Conservation (phyloP, 768 basidiomycete species). For the Boletus subcaerulescens region DNA sequence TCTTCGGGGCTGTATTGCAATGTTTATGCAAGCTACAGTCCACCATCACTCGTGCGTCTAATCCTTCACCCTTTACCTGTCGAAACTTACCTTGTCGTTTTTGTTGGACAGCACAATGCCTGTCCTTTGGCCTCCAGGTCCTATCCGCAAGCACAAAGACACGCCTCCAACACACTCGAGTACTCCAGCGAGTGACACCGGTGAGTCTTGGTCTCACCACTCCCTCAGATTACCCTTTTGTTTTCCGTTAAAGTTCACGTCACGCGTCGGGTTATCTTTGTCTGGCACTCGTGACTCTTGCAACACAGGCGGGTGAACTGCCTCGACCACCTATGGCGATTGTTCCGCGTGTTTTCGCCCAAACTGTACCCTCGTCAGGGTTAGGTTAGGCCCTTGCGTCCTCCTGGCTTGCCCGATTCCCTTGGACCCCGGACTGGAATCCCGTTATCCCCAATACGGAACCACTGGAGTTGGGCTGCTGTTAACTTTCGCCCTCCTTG, state of each 20-base stretch:
- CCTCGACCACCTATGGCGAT: not conserved
- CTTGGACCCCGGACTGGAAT: constrained; percentile 1
- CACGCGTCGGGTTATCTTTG: not conserved
- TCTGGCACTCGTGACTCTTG: not conserved
- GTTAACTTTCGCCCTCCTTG: constrained; percentile 1
- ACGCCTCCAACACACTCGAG: constrained; percentile 22
- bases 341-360: not conserved
- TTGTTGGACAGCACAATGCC: constrained; percentile 16
- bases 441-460: constrained; percentile 11
- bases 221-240: not conserved
- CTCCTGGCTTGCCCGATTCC: constrained; percentile 1
- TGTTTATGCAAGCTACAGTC: constrained; percentile 11
- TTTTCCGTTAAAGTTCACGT: not conserved
- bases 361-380: not conserved
- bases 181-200: constrained; percentile 26
- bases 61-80: not conserved
- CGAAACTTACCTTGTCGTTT: not conserved
- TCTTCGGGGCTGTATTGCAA: constrained; percentile 10
- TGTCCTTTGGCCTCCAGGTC: not conserved
- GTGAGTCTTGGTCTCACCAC: constrained; percentile 18
- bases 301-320: not conserved
- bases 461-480: constrained; percentile 6
- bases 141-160: constrained; percentile 6
- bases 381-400: not conserved
- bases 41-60: constrained; percentile 27